Evolutionary conservation across 2,329 filamentous ascomycete genomes (phyloP), one percentile per base, ranked within the genome.

Genomic region (Aspergillus jensenii): DNA sequence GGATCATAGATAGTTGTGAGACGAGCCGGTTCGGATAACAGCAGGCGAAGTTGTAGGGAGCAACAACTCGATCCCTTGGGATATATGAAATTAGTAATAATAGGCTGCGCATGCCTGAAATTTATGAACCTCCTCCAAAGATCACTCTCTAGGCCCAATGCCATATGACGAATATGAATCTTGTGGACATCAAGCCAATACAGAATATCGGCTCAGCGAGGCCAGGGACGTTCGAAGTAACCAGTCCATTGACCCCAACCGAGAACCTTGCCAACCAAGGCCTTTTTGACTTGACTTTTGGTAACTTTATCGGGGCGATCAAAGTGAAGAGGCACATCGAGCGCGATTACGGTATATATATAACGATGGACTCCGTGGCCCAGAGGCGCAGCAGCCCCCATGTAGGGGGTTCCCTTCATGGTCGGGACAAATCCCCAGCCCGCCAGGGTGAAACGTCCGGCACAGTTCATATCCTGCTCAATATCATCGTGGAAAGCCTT

Each of bases 341-440:
- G 64, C 6, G 70, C 70, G 4, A 74, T 56, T 11, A 74, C 61
- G 8, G 70, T 68, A 52, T 66, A 74, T 17, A 72, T 60, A 47
- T 73, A 75, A 8, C 71, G 67, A 59, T 75, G 72, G 5, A 44
- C 43, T 12, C 71, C 72, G 39, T 75, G 71, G 0, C 69, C 71
- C 25, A 67, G 59, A 6, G 69, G 65, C 5, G 72, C 65, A 11
- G 59, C 64, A 7, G 71, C 68, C 6, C 65, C 65, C 4, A 60
- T 49, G 44, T 74, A 75, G 1, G 70, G 52, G 2, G 47, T 55
- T 1, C 65, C 63, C 8, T 59, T 58, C 0, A 65, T 9, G 48
- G 68, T 73, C 17, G 69, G 67, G 40, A 70, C 62, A 48, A 65
- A 74, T 1, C 62, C 61, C 65, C 69, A 73, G 8, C 67, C 69